Base-by-base conservation (phyloP, 2,329 filamentous ascomycete species). In the Monosporascus ibericus region DNA sequence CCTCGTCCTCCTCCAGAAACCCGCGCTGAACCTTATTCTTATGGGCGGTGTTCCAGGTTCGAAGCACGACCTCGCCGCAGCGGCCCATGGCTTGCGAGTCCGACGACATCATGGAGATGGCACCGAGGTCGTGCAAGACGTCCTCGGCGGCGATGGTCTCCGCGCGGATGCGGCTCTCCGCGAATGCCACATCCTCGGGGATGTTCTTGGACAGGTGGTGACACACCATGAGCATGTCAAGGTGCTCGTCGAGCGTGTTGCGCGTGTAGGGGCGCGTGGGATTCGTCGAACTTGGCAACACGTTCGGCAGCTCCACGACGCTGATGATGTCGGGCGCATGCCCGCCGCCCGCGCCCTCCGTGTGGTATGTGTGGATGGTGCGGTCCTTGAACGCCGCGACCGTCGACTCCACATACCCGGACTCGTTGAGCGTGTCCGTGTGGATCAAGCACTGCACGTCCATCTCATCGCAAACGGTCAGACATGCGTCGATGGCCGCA, bases 211-310 rank as follows among this genome's bases (percentile, higher is more conserved):
- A 91, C 9, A 97, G 76, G 66, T 97, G 92, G 70, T 97, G 92
- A 75, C 92, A 97, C 38, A 96, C 90, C 92, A 96, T 96, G 47
- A 96, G 76, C 92, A 97, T 97, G 73, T 97, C 92, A 15, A 96
- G 81, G 72, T 97, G 92, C 71, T 97, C 92, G 65, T 96, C 92
- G 0, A 97, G 80, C 0, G 92, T 97, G 74, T 97, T 96, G 59
- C 80, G 78, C 2, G 92, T 97, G 70, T 85, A 96, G 0, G 92
- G 92, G 2, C 92, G 79, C 1, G 92, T 97, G 0, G 92, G 92
- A 68, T 96, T 97, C 0, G 92, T 97, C 47, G 87, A 92, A 5
- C 86, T 90, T 0, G 92, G 92, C 1, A 97, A 80, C 2, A 97
- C 91, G 65, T 97, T 94, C 47, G 82, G 72, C 63, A 92, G 86